These are phyloP conservation scores for Atkinsonella texensis DNA, from an alignment of 2,329 filamentous ascomycete species.

Conservation along the genomic window DNA sequence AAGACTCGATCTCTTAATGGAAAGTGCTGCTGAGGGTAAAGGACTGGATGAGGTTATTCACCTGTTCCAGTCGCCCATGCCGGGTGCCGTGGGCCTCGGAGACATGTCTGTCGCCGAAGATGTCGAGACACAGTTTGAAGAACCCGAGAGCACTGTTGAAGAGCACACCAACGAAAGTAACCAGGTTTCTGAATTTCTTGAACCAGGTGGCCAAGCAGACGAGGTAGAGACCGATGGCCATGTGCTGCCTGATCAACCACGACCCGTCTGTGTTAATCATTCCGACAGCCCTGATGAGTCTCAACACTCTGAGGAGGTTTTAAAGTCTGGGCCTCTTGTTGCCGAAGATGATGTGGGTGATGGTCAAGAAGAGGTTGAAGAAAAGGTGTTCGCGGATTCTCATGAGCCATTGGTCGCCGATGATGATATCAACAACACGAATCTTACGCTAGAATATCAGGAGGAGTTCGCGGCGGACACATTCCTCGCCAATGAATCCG, in stretches of 20 bases:
- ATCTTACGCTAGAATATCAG: neutral
- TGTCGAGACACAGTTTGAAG: slow-evolving; percentile 9
- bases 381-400: slow-evolving; percentile 5
- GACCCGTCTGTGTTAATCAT: neutral
- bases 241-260: neutral
- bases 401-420: too few relatives aligned
- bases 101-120: slow-evolving; percentile 1
- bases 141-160: slow-evolving; percentile 12
- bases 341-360: slow-evolving; percentile 11
- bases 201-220: neutral
- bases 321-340: slow-evolving; percentile 5
- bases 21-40: slow-evolving; percentile 29
- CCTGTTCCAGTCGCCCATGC: slow-evolving; percentile 20
- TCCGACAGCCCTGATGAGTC: neutral
- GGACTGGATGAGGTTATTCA: slow-evolving; percentile 29
- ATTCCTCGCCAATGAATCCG: neutral
- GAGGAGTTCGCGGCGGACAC: neutral
- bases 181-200: slow-evolving; percentile 11
- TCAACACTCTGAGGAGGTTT: neutral
- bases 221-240: neutral
- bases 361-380: slow-evolving; percentile 11
- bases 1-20: slow-evolving; percentile 27
- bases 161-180: slow-evolving; percentile 9
- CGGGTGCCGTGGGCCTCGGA: neutral
- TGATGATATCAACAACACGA: neutral